Evolutionary conservation across 176 grass and related monocot genomes (phyloP), one percentile per base, ranked within the genome.

Genomic region (Aegilops speltoides): DNA sequence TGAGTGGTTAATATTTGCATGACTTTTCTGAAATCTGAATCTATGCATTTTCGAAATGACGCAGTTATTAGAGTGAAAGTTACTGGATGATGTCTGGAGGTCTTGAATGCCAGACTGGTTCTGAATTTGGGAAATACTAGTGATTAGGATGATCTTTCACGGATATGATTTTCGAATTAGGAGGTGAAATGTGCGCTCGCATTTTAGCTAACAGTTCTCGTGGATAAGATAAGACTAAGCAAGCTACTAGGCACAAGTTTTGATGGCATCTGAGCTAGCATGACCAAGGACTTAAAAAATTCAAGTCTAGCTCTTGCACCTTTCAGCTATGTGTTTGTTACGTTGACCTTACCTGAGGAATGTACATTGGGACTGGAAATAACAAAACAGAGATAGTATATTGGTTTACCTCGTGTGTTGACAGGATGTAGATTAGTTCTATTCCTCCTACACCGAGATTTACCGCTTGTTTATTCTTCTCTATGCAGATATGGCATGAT

Each of bases 401-500:
- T 76, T 70, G 45, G 20, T 41, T 59, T 80, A 46, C 16, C 16
- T 80, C 29, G 34, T 9, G 62, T 23, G 7, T 33, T 52, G 16
- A n/a, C 22, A 62, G 11, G 43, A 61, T 87, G 2, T 52, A 54
- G 5, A 40, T 32, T 84, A 76, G 14, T 38, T 40, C 5, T 48
- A 19, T 45, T 25, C 24, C 13, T 24, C 31, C 56, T 69, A 3
- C 3, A 2, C 79, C 48, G 16, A 34, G n/a, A 70, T 48, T 82
- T 63, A 22, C 60, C 24, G 31, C 41, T 46, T 84, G 40, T 12
- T 77, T 77, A 38, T 89, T 68, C 15, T 82, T 73, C 82, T 76
- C 36, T 46, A 68, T 86, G 48, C 84, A 94, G 94, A 98, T 98
- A 89, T 96, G 97, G 94, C 94, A 96, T 45, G 92, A 87, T 83